A percentile compares a stretch with the other conserved stretches of the same genome.
These are phyloP conservation scores for Cyclanthera cordifolia DNA, from an alignment of 306 rosid species.

Conservation along the genomic window DNA sequence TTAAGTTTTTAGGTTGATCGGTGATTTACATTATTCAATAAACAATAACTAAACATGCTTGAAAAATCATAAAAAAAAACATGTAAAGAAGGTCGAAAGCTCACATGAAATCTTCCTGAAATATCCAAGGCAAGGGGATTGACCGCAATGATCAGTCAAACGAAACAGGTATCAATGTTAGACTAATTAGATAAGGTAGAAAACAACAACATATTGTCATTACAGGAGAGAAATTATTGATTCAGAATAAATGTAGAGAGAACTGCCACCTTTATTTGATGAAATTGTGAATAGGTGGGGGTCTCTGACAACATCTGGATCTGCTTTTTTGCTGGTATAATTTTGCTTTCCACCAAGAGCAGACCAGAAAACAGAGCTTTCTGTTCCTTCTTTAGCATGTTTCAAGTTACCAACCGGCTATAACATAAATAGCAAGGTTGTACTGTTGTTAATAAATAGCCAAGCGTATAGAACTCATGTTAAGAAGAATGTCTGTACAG, in stretches of 20 bases:
- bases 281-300: conserved; percentile 82
- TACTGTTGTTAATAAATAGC: not conserved
- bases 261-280: conserved; percentile 53
- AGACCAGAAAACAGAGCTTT: conserved; percentile 88
- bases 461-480: not conserved
- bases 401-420: conserved; percentile 85
- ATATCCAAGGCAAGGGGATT: conserved; percentile 24
- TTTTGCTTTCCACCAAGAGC: conserved; percentile 90
- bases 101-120: conserved; percentile 88
- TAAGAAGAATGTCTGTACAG: not conserved
- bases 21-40: no score
- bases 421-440: conserved; percentile 20
- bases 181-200: not conserved
- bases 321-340: conserved; percentile 53
- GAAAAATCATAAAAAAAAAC: no score
- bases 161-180: conserved; percentile 16
- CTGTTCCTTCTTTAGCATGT: conserved; percentile 97
- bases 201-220: not conserved
- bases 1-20: no score
- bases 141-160: conserved; percentile 31
- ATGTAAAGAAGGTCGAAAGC: conserved; percentile 10
- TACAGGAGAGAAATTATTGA: not conserved
- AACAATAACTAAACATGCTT: no score
- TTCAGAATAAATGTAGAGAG: conserved; percentile 14
- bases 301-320: conserved; percentile 60